phyloP scores from a whole-genome alignment of 345 rosid genomes.

The Gynandropsis gynandra region DNA sequence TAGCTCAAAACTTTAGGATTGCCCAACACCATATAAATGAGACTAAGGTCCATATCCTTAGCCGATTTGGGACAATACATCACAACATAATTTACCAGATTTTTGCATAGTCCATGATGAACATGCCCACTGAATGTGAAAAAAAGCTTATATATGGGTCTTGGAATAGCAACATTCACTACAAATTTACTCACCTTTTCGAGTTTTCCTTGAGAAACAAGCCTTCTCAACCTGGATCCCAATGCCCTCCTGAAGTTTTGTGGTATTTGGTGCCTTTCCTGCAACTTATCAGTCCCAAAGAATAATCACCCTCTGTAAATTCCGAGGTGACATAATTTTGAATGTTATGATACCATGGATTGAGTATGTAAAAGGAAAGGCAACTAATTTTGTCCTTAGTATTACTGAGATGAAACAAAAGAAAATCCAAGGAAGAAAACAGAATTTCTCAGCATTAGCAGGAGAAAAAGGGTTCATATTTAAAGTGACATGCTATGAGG shows the following conservation, averaged over 20 bases:
- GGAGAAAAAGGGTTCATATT: too few relatives aligned
- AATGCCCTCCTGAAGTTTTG: constrained; percentile 48
- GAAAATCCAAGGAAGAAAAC: too few relatives aligned
- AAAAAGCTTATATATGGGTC: neutral
- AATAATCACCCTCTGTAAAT: neutral
- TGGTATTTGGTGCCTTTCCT: constrained; percentile 55
- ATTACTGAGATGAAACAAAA: too few relatives aligned
- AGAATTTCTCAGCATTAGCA: too few relatives aligned
- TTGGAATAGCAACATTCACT: neutral
- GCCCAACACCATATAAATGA: too few relatives aligned
- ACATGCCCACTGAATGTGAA: neutral
- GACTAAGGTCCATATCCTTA: too few relatives aligned
- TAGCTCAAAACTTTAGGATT: too few relatives aligned
- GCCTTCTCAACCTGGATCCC: constrained; percentile 45
- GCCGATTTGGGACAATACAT: too few relatives aligned
- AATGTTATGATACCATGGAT: neutral
- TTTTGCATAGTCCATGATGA: too few relatives aligned
- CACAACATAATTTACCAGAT: neutral
- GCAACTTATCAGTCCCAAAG: constrained; percentile 27
- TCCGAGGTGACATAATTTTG: neutral
- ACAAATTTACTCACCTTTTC: constrained; percentile 41
- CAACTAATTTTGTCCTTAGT: too few relatives aligned
- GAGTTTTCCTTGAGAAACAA: constrained; percentile 53
- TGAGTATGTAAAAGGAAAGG: too few relatives aligned
- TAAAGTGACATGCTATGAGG: too few relatives aligned